phyloP scores from a whole-genome alignment of 139 green algal species.

The Micractinium sp. region DNA sequence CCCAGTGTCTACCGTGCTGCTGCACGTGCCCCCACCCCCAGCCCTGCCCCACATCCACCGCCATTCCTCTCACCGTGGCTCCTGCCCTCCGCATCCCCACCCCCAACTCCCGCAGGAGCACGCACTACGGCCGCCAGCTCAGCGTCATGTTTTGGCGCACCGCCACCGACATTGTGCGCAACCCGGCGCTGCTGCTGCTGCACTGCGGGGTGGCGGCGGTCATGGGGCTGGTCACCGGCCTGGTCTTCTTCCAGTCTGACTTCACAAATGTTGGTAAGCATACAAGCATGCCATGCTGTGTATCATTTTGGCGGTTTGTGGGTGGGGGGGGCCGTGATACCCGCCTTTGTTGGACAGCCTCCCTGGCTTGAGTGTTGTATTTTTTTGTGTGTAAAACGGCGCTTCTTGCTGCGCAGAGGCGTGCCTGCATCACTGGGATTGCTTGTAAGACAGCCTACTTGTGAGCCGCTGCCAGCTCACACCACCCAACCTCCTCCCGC shows the following conservation, averaged over 20 bases:
- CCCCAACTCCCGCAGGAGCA: not conserved
- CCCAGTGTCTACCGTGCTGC: no score
- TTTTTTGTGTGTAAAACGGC: no score
- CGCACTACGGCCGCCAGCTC: conserved; percentile 54
- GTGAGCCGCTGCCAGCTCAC: no score
- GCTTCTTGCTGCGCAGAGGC: no score
- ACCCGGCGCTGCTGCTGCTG: conserved; percentile 71
- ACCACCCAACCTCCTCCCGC: not conserved
- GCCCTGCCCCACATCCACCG: no score
- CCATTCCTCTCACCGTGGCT: not conserved
- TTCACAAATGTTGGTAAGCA: conserved; percentile 39
- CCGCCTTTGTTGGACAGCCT: no score
- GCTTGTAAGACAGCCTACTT: no score
- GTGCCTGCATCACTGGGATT: no score
- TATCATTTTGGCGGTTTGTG: no score
- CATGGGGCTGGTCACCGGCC: conserved; percentile 68
- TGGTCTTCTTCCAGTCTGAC: conserved; percentile 66
- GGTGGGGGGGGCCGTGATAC: no score
- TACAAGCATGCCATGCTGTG: not conserved
- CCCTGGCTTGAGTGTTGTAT: no score
- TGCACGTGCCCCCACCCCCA: no score
- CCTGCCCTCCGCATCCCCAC: not conserved
- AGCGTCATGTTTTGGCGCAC: conserved; percentile 77
- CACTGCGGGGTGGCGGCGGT: conserved; percentile 59
- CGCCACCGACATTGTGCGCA: conserved; percentile 76